phyloP scores from a whole-genome alignment of 2,329 filamentous ascomycete species.

The Xylaria sp. region DNA sequence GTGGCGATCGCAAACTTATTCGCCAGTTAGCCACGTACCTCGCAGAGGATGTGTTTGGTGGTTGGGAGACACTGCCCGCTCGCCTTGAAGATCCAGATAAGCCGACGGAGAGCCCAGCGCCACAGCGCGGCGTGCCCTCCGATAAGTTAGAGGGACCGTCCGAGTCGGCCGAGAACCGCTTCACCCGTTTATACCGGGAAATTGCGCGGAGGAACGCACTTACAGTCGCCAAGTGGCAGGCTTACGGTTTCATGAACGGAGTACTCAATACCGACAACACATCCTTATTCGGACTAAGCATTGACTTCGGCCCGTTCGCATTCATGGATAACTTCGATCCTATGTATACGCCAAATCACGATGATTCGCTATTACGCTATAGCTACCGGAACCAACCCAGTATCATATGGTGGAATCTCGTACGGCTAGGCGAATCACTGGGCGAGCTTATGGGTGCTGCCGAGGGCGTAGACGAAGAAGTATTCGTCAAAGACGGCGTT shows the following conservation, averaged over 20 bases:
- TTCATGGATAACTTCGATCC: conserved; percentile 99
- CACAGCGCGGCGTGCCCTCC: conserved; percentile 64
- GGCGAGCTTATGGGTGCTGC: conserved; percentile 90
- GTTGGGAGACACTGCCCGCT: conserved; percentile 85
- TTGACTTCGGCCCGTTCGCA: conserved; percentile 97
- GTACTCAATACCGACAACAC: conserved; percentile 99
- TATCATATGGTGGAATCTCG: conserved; percentile 98
- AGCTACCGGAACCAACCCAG: conserved; percentile 94
- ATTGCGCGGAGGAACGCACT: conserved; percentile 85
- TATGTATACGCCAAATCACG: conserved; percentile 94
- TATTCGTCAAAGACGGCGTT: conserved; percentile 79
- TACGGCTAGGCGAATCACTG: conserved; percentile 87
- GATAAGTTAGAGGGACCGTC: conserved; percentile 73
- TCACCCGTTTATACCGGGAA: conserved; percentile 86
- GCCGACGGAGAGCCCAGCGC: conserved; percentile 57
- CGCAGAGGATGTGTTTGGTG: conserved; percentile 86
- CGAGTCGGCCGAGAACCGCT: conserved; percentile 83
- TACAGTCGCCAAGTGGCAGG: conserved; percentile 94
- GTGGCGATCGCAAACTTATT: conserved; percentile 81
- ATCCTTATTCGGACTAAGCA: conserved; percentile 85
- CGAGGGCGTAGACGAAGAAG: conserved; percentile 73
- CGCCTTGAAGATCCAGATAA: conserved; percentile 64
- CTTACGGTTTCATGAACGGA: conserved; percentile 99
- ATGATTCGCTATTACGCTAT: conserved; percentile 88
- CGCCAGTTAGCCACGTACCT: conserved; percentile 82